A percentile compares a stretch with the other conserved stretches of the same genome.
Evolutionary conservation across 306 rosid species (phyloP).

Genomic region (Rubus idaeus): DNA sequence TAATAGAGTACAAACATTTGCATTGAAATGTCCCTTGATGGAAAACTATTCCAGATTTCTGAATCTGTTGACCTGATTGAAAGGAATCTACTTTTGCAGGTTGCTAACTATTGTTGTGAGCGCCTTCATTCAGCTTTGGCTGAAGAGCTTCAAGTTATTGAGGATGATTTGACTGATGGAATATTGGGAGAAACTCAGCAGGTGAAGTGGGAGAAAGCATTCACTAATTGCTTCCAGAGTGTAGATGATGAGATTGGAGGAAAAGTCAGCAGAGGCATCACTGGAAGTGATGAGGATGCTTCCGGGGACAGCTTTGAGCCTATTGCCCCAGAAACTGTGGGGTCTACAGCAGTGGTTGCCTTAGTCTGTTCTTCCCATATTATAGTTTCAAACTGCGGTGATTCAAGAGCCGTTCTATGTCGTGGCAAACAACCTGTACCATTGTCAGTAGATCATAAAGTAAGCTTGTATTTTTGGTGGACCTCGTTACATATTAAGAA

Average conservation of each 20-base stretch:
- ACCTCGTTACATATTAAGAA: background rate
- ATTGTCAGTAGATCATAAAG: slow-evolving; percentile 56
- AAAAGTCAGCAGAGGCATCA: slow-evolving; percentile 25
- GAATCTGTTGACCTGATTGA: slow-evolving; percentile 15
- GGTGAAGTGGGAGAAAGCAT: slow-evolving; percentile 46
- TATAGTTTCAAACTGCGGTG: slow-evolving; percentile 62
- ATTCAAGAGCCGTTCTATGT: slow-evolving; percentile 58
- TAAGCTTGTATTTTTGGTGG: slow-evolving; percentile 22
- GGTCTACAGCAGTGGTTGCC: slow-evolving; percentile 60
- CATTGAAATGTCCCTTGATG: background rate
- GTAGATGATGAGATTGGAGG: slow-evolving; percentile 61
- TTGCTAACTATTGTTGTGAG: slow-evolving; percentile 55
- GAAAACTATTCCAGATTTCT: background rate
- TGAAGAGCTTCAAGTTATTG: slow-evolving; percentile 39
- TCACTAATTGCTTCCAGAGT: slow-evolving; percentile 41
- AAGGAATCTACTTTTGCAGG: slow-evolving; percentile 35
- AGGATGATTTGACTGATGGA: slow-evolving; percentile 29
- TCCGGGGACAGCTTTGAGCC: slow-evolving; percentile 28
- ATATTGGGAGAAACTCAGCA: slow-evolving; percentile 31
- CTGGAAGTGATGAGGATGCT: slow-evolving; percentile 22
- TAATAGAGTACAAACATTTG: background rate
- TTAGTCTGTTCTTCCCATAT: slow-evolving; percentile 54
- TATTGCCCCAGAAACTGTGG: slow-evolving; percentile 58
- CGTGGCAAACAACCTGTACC: slow-evolving; percentile 59
- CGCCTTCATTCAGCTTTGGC: slow-evolving; percentile 54